phyloP scores from a whole-genome alignment of 176 grass and related monocot species.

The Stipa capillata region DNA sequence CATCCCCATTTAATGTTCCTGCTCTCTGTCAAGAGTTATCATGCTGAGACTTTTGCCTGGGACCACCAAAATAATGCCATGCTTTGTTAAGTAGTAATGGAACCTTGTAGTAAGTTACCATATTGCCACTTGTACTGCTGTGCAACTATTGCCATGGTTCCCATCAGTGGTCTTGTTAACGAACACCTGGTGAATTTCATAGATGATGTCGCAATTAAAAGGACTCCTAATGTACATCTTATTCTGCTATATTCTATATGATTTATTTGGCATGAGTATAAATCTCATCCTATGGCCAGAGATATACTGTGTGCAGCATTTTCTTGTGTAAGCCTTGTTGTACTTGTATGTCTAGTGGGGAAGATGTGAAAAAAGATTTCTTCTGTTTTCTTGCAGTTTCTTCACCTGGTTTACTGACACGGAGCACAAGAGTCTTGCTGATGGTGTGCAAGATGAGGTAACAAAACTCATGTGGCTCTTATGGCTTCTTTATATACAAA shows the following conservation, averaged over 20 bases:
- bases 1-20: too few species aligned
- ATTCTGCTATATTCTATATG: not conserved
- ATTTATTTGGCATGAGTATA: too few species aligned
- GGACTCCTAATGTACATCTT: not conserved
- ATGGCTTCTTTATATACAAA: too few species aligned
- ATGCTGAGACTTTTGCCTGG: too few species aligned
- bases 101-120: not conserved
- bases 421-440: conserved; percentile 56
- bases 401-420: conserved; percentile 85
- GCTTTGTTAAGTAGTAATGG: too few species aligned
- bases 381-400: conserved; percentile 49
- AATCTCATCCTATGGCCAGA: not conserved
- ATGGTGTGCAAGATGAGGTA: conserved; percentile 84
- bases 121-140: too few species aligned
- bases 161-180: not conserved
- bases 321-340: not conserved
- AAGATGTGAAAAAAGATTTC: not conserved
- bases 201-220: not conserved
- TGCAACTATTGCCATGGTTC: not conserved
- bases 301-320: not conserved
- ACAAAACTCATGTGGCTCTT: not conserved
- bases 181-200: not conserved
- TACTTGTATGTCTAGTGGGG: too few species aligned
- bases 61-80: too few species aligned
- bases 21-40: too few species aligned